phyloP scores from a whole-genome alignment of 2,329 filamentous ascomycete genomes.

The Nigrospora sphaerica region DNA sequence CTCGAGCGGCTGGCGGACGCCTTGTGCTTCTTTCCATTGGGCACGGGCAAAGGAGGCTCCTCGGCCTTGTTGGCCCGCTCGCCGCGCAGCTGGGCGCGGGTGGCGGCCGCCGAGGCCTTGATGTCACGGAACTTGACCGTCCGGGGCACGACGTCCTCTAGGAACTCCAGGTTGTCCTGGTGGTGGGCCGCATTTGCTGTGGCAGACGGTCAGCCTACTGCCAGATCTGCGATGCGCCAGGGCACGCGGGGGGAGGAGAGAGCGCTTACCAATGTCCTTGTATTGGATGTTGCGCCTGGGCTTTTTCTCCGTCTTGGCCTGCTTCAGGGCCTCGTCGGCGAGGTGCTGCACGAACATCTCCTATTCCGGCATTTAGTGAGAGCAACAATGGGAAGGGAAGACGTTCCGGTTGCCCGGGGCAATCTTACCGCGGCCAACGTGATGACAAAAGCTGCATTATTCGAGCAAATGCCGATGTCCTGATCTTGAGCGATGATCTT shows the following conservation, averaged over 20 bases:
- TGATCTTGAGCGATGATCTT: conserved; percentile 88
- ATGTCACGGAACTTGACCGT: conserved; percentile 75
- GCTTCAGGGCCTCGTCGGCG: conserved; percentile 74
- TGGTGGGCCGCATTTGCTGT: conserved; percentile 77
- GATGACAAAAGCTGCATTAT: conserved; percentile 90
- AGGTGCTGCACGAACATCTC: conserved; percentile 96
- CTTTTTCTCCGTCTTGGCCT: conserved; percentile 86
- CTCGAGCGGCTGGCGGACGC: conserved; percentile 12
- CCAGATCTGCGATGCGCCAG: background rate
- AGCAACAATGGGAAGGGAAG: background rate
- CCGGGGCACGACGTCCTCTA: conserved; percentile 83
- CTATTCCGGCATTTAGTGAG: conserved; percentile 30
- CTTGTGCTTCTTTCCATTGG: conserved; percentile 32
- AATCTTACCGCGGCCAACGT: conserved; percentile 71
- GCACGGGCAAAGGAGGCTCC: conserved; percentile 4
- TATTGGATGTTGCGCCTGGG: conserved; percentile 93
- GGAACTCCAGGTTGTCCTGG: conserved; percentile 90
- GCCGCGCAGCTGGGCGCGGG: conserved; percentile 39
- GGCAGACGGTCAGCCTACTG: conserved; percentile 3
- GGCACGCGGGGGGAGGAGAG: background rate
- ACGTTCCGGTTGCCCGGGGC: background rate
- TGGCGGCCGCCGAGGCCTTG: conserved; percentile 54
- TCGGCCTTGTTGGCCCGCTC: conserved; percentile 24
- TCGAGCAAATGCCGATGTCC: conserved; percentile 80
- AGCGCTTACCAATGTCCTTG: conserved; percentile 69